Evolutionary conservation across 2,329 filamentous ascomycete genomes (phyloP).

Genomic region (Pseudodiploospora longispora): DNA sequence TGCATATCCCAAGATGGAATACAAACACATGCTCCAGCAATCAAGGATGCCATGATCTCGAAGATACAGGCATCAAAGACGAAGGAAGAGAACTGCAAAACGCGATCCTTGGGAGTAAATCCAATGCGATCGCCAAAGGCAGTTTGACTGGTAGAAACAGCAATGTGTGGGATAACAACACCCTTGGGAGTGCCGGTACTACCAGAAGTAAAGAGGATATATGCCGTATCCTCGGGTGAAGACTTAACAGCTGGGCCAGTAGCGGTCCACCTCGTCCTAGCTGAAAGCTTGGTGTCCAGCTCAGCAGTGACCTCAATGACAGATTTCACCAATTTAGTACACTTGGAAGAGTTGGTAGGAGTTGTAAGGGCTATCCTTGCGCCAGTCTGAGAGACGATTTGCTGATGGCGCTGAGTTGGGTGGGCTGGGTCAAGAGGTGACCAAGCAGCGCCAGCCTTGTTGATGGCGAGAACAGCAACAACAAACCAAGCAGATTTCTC

Average conservation of each 20-base stretch:
- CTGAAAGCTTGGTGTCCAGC: neutral
- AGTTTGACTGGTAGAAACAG: constrained; percentile 1
- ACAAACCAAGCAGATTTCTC: constrained; percentile 7
- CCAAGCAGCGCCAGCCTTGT: constrained; percentile 6
- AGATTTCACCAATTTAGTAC: neutral
- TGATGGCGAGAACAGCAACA: constrained; percentile 2
- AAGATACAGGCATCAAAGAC: neutral
- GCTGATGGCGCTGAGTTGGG: constrained; percentile 1
- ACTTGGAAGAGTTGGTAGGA: neutral
- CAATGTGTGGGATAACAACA: constrained; percentile 11
- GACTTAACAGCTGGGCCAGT: constrained; percentile 13
- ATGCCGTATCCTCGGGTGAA: constrained; percentile 8
- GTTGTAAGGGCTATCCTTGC: neutral
- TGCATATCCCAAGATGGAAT: constrained; percentile 4
- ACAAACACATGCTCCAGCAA: constrained; percentile 4
- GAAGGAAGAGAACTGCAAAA: constrained; percentile 9
- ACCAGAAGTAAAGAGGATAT: constrained; percentile 18
- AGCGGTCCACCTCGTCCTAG: constrained; percentile 9
- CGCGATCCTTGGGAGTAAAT: neutral
- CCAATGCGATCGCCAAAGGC: neutral
- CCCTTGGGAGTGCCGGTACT: constrained; percentile 17
- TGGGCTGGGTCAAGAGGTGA: constrained; percentile 4
- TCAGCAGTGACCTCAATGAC: constrained; percentile 3
- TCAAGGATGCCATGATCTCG: neutral
- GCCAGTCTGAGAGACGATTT: constrained; percentile 5